Evolutionary conservation across 2,329 filamentous ascomycete species (phyloP).

Genomic region (Paecilomyces sp.): DNA sequence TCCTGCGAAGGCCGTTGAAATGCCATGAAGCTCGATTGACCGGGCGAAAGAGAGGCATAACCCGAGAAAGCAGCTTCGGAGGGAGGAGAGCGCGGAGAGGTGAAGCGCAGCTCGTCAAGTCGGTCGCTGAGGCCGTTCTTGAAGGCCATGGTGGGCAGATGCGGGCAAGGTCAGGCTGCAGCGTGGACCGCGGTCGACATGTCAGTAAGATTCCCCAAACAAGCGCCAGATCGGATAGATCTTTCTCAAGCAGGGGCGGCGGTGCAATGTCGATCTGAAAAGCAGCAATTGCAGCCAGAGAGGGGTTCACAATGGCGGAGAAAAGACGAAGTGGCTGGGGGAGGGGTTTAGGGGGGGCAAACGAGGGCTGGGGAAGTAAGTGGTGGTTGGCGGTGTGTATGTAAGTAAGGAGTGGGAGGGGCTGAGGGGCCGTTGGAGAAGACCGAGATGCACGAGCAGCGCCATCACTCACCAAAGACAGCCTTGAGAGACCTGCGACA

Average conservation of each 20-base stretch:
- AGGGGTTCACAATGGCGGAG: constrained; percentile 1
- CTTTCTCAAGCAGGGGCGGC: neutral
- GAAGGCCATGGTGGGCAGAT: constrained; percentile 52
- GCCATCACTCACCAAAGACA: neutral
- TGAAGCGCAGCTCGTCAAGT: constrained; percentile 76
- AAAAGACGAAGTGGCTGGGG: constrained; percentile 7
- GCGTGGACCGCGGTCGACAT: neutral
- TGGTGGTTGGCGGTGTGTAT: constrained; percentile 25
- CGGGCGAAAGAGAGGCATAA: constrained; percentile 65
- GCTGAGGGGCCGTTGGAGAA: constrained; percentile 20
- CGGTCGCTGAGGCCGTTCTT: constrained; percentile 55
- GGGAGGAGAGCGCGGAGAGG: constrained; percentile 67
- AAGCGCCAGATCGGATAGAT: neutral
- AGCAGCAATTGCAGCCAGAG: neutral
- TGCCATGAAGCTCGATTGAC: constrained; percentile 57
- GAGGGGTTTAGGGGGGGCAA: constrained; percentile 9
- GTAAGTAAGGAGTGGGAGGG: constrained; percentile 31
- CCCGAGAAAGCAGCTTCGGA: constrained; percentile 69
- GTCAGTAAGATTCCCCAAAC: neutral
- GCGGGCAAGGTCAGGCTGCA: constrained; percentile 13
- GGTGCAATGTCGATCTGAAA: neutral
- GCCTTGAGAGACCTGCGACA: neutral
- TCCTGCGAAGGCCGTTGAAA: constrained; percentile 55
- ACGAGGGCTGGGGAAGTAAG: constrained; percentile 5
- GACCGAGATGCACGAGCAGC: constrained; percentile 4